Base-by-base conservation (phyloP, 345 rosid genomes). In the Eucalyptus urophylla region DNA sequence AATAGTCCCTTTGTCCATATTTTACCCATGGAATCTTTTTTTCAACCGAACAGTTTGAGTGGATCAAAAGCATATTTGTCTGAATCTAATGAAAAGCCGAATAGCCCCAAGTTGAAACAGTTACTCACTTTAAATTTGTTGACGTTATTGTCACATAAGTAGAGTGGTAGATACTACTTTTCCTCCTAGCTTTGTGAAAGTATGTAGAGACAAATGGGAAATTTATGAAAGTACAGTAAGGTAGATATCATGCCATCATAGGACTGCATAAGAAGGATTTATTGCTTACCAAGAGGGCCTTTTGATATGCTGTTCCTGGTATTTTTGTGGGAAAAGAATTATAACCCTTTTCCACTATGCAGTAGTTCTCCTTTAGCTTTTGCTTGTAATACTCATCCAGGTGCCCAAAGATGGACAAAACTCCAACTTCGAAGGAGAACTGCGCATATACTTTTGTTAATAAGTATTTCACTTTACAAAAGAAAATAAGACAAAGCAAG, bases 401-500 rank as follows among this genome's bases (percentile, higher is more conserved):
- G 88, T 93, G 93, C 33, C 98, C 98, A 87, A 95, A 96, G 88
- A 96, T 93, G 62, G 96, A 92, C 54, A 96, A 92, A 91, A 96
- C 92, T 80, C 98, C 99, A 51, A 94, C 95, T 80, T 97, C 94
- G 83, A 97, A 97, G 50, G 98, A 93, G 89, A 92, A 94, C 98
- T 97, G 95, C 88, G 86, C 43, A 50, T 50, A 31, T 86, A 51
- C 11, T 76, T 76, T 76, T 76, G 47, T 76, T 22, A 76, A 19
- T 72, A 72, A 72, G 27, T 21, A 76, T 37, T 37, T 76, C 83
- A 11, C 47, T 37, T 37, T 76, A 19, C 27, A 76, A 33, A 45
- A 21, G 83, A 76, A 76, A 76, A 37, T 76, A 37, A n/a, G 49
- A 65, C 80, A 43, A 90, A 21, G 53, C 87, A 44, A 53, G 49